A percentile compares a stretch with the other conserved stretches of the same genome.
phyloP scores from a whole-genome alignment of 345 rosid genomes.

The Populus alba region DNA sequence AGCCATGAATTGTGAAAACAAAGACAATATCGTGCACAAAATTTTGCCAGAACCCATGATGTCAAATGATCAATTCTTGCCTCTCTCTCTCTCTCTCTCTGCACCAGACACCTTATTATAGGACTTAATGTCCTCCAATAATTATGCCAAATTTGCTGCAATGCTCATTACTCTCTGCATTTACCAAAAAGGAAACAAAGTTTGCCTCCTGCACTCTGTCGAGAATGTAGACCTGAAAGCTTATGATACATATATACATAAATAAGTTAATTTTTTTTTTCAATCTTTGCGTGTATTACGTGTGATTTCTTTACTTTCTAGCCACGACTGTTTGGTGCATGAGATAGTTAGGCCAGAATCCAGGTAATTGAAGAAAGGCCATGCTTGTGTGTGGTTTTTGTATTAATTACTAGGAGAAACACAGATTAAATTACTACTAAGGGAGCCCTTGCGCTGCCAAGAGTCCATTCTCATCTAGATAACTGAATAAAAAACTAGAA shows the following conservation, averaged over 20 bases:
- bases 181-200: not conserved
- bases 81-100: too few species aligned
- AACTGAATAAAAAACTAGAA: too few species aligned
- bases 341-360: not conserved
- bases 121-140: too few species aligned
- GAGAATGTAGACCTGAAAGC: not conserved
- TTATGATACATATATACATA: not conserved
- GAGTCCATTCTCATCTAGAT: too few species aligned
- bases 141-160: too few species aligned
- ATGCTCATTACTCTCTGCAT: not conserved
- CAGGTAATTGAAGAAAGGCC: too few species aligned
- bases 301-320: not conserved
- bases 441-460: too few species aligned
- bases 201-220: not conserved
- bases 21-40: not conserved
- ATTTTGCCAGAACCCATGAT: conserved; percentile 7
- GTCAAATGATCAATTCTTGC: too few species aligned
- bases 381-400: too few species aligned
- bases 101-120: too few species aligned
- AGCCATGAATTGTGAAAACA: not conserved
- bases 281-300: not conserved
- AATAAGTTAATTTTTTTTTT: not conserved
- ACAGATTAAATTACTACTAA: too few species aligned
- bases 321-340: not conserved
- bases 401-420: too few species aligned